Evolutionary conservation across 352 stramenopile genomes (phyloP).

Genomic region (Phytophthora pistaciae): DNA sequence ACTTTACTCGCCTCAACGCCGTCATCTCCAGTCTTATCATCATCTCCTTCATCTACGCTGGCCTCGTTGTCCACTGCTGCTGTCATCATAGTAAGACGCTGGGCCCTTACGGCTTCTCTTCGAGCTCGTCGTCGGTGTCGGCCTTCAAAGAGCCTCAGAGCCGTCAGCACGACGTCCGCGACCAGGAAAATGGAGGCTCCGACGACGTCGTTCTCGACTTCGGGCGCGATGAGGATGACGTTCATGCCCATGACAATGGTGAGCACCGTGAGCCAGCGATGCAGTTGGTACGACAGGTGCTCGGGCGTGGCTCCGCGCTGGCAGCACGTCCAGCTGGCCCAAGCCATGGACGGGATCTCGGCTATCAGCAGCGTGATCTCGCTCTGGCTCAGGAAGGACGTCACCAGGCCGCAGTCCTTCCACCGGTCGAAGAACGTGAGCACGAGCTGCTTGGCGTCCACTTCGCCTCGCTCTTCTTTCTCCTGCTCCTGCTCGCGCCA

Average conservation of each 20-base stretch:
- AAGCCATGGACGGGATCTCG: conserved; percentile 28
- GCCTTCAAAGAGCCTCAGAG: conserved; percentile 26
- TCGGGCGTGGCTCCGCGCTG: conserved; percentile 22
- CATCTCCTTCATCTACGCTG: background rate
- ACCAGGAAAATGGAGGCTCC: conserved; percentile 28
- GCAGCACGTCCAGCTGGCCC: conserved; percentile 30
- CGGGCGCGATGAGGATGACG: conserved; percentile 10
- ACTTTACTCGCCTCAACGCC: background rate
- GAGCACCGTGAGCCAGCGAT: conserved; percentile 28
- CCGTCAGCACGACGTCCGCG: conserved; percentile 19
- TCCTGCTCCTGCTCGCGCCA: conserved; percentile 21
- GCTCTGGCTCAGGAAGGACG: conserved; percentile 32
- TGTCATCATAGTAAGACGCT: conserved; percentile 17
- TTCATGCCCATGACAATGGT: conserved; percentile 35
- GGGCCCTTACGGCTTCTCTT: conserved; percentile 3
- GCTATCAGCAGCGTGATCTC: conserved; percentile 23
- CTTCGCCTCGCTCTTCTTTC: background rate
- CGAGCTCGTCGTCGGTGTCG: conserved; percentile 13
- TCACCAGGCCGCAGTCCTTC: conserved; percentile 35
- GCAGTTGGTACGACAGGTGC: conserved; percentile 28
- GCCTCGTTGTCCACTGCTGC: conserved; percentile 2
- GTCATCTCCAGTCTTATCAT: conserved; percentile 1
- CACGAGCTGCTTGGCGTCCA: conserved; percentile 22
- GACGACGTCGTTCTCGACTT: conserved; percentile 23
- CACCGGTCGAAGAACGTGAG: conserved; percentile 36